These are phyloP conservation scores for Cystobasidiopsis lactophilus DNA, from an alignment of 768 basidiomycete species.

Conservation along the genomic window DNA sequence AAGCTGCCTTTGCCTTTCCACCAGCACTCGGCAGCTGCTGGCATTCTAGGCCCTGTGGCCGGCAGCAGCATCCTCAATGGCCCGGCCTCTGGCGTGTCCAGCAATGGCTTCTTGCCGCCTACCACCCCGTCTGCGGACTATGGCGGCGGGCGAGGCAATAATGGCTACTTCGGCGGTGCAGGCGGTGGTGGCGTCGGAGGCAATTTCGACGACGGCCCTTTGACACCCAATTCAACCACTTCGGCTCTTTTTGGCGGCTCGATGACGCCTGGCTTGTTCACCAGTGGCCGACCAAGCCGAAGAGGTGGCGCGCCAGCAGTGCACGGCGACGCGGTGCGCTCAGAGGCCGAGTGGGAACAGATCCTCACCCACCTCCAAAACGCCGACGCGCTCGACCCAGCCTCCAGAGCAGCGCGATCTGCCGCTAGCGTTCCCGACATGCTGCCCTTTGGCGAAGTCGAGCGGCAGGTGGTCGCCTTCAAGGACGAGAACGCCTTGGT, in stretches of 20 bases:
- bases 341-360: constrained; percentile 91
- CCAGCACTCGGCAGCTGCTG: background rate
- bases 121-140: no score
- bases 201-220: background rate
- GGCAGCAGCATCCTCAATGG: no score
- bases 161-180: no score
- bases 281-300: background rate
- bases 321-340: constrained; percentile 51
- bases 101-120: no score
- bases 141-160: no score
- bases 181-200: no score
- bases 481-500: constrained; percentile 73
- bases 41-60: background rate
- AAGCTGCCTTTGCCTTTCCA: background rate
- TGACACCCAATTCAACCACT: background rate
- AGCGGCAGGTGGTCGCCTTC: constrained; percentile 31
- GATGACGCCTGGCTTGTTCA: background rate
- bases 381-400: constrained; percentile 82
- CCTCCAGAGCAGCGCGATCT: constrained; percentile 61
- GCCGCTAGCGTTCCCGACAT: constrained; percentile 78
- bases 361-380: constrained; percentile 83
- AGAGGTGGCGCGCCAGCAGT: background rate
- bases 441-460: constrained; percentile 39
- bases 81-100: no score
- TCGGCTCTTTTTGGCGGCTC: background rate